A percentile compares a stretch with the other conserved stretches of the same genome.
Conservation (phyloP, 352 stramenopile genomes). For the Phytophthora ramorum region DNA sequence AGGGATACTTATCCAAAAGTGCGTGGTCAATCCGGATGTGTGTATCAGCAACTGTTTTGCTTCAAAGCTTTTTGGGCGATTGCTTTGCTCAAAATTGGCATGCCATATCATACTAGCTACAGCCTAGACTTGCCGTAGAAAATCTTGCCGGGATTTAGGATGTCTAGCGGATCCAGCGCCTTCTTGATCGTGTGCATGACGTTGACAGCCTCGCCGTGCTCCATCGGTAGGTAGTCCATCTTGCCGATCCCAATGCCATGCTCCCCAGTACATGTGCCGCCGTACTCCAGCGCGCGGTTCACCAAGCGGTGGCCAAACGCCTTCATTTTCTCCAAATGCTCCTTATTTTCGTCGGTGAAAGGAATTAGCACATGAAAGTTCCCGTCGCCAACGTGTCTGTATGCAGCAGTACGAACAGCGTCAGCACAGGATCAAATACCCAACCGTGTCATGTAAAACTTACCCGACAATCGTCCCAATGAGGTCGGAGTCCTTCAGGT, state of each 20-base stretch:
- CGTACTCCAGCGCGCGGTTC: slow-evolving; percentile 77
- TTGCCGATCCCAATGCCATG: slow-evolving; percentile 97
- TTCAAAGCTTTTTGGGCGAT: not conserved
- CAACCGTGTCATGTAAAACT: not conserved
- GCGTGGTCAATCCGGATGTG: slow-evolving; percentile 12
- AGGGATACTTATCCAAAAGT: not conserved
- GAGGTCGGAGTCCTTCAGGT: slow-evolving; percentile 86
- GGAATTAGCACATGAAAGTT: slow-evolving; percentile 98
- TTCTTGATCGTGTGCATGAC: slow-evolving; percentile 95
- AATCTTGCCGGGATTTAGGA: slow-evolving; percentile 98
- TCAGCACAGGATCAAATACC: not conserved
- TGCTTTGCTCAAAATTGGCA: slow-evolving; percentile 3
- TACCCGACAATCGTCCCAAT: slow-evolving; percentile 92
- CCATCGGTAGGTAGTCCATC: slow-evolving; percentile 89
- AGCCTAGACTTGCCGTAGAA: slow-evolving; percentile 53
- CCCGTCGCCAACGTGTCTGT: slow-evolving; percentile 91
- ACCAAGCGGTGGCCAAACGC: slow-evolving; percentile 87
- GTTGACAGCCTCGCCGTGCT: slow-evolving; percentile 91
- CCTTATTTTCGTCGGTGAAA: slow-evolving; percentile 83
- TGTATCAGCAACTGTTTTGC: not conserved
- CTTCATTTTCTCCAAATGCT: slow-evolving; percentile 85
- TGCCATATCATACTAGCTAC: not conserved
- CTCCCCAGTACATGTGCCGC: slow-evolving; percentile 97
- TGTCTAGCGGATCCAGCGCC: slow-evolving; percentile 94
- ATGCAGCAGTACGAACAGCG: not conserved